Evolutionary conservation across 1,139 yeast genomes (phyloP), one percentile per base, ranked within the genome.

Genomic region (Nadsonia starkeyi-henricii): DNA sequence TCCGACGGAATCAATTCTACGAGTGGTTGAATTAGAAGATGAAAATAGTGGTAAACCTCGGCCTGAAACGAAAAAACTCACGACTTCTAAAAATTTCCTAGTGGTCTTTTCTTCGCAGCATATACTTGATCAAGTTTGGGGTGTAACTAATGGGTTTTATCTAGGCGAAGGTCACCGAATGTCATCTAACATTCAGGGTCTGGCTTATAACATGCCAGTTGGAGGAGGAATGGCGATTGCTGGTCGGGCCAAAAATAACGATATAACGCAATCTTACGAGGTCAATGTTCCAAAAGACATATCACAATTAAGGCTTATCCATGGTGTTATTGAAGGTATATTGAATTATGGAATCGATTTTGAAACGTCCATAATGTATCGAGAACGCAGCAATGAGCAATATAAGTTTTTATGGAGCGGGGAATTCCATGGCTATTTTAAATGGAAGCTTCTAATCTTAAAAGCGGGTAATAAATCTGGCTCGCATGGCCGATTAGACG

Each of bases 401-500:
- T 60, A 51, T 46, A 62, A 56, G 49, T 60, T 60, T 44, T 51
- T 60, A 36, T 60, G 56, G 50, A 51, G 53, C 45, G 45, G 42
- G 13, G 48, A 54, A 2, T 45, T 50, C 33, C 61, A 59, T 43
- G 46, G 46, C 12, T 59, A 59, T 45, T 59, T 59, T 47, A 50
- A 60, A 26, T 57, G 62, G 57, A 54, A 51, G 45, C 42, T 58
- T 7, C 12, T 33, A 12, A 33, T 9, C 9, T 9, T 23, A 9
- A 23, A 23, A 23, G 28, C 28, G 9, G 9, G 28, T 23, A 5
- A 5, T 23, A 23, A 9, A 5, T 23, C 9, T 5, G 5, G 28
- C 28, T 23, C 28, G 9, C 9, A 5, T 5, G 28, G 9, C 28
- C 28, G 9, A 23, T 23, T 5, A 9, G 8, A 23, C 5, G 9